Evolutionary conservation across 2,329 filamentous ascomycete genomes (phyloP), one percentile per base, ranked within the genome.

Genomic region (Fusarium dimerum): DNA sequence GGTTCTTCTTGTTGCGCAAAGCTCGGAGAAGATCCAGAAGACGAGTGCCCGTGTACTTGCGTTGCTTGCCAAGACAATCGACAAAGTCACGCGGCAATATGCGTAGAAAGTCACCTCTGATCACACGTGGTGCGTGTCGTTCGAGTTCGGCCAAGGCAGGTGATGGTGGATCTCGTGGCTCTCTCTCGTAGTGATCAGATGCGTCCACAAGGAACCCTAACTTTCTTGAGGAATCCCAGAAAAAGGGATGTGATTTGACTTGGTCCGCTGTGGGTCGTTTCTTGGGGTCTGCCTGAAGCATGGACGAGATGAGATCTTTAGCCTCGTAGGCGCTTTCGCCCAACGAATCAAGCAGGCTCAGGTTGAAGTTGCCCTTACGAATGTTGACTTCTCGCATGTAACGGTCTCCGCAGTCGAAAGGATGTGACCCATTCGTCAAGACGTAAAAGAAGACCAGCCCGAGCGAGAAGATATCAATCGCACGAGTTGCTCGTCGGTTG

Each of bases 361-460:
- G 79, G 64, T 87, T 87, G 69, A 87, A 89, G 52, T 88, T 86
- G 59, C 90, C 90, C 70, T 96, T 95, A 65, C 96, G 92, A 65
- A 99, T 97, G 71, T 99, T 97, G 64, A 95, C 89, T 73, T 99
- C 94, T 47, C 94, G 86, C 84, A 96, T 95, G 77, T 94, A 97
- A 45, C 91, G 86, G 67, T 94, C 92, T 50, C 94, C 92, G 57
- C 92, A 92, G 68, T 97, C 93, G 65, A 95, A 99, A 0, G 94
- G 94, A 70, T 99, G 94, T 2, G 82, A 84, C 15, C 94, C 94
- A 56, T 92, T 89, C 2, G 93, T 97, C 54, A 99, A 80, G n/a
- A 97, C 92, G 70, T 97, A 99, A 75, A 92, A 97, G 77, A 97
- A 99, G n/a, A 99, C 92, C 48, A 96, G 88, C 1, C 94, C 94